Evolutionary conservation across 768 basidiomycete species (phyloP).

Genomic region (Termitomyces bulborhizus): DNA sequence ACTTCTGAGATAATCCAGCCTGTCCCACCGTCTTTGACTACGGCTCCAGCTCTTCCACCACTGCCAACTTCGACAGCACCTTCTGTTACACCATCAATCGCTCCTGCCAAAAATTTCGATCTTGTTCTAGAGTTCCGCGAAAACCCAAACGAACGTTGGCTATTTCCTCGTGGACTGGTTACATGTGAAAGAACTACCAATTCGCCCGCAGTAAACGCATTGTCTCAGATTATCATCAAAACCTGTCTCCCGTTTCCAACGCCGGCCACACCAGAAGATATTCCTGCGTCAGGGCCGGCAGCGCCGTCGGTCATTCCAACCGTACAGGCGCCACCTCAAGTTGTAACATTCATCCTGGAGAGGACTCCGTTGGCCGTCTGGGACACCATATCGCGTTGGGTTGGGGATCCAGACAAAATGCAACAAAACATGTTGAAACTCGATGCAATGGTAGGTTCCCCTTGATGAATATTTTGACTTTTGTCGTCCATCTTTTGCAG

Average conservation of each 20-base stretch:
- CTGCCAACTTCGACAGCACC: slow-evolving; percentile 11
- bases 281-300: background rate
- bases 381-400: slow-evolving; percentile 58
- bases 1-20: slow-evolving; percentile 18
- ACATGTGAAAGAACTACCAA: slow-evolving; percentile 38
- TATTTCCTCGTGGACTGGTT: slow-evolving; percentile 57
- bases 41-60: background rate
- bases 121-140: slow-evolving; percentile 70
- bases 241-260: slow-evolving; percentile 37
- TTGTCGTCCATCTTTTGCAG: slow-evolving; percentile 17
- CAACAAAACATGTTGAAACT: slow-evolving; percentile 41
- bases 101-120: slow-evolving; percentile 56
- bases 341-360: slow-evolving; percentile 42
- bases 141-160: slow-evolving; percentile 53
- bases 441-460: slow-evolving; percentile 35
- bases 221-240: slow-evolving; percentile 33
- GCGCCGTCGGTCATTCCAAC: background rate
- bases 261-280: background rate
- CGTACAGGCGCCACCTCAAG: slow-evolving; percentile 19
- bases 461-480: background rate
- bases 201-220: slow-evolving; percentile 10
- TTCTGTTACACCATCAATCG: slow-evolving; percentile 9
- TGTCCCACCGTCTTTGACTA: slow-evolving; percentile 8
- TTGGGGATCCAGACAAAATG: slow-evolving; percentile 48
- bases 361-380: slow-evolving; percentile 43